Base-by-base conservation (phyloP, 495 filamentous ascomycete genomes). In the Neurospora tetraspora region DNA sequence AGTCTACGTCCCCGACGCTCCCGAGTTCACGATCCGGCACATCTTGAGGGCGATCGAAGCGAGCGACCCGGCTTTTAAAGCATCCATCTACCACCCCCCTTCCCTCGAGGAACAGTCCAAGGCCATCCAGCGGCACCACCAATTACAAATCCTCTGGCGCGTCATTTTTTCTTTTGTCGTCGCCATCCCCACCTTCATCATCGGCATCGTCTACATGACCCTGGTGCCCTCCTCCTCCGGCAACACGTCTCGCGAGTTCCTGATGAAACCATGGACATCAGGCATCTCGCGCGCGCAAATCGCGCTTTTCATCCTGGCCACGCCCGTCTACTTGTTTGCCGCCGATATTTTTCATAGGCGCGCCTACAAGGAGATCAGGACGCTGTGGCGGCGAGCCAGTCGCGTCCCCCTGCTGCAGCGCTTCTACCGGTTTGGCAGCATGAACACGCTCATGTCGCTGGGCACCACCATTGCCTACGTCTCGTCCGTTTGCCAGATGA, bases 351-450 rank as follows among this genome's bases (percentile, higher is more conserved):
- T 98, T 78, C 95, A 98, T 77, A 78, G 82, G 3, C 88, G 92
- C 20, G 91, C 93, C 0, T 76, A 93, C 27, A 94, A 93, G 78
- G 95, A 98, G 76, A 84, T 98, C 23, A 83, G 85, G 72, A 87
- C 90, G 0, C 80, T 97, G 34, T 98, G 95, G 95, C 85, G 93
- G 39, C 89, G 81, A n/a, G 87, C 89, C 61, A 98, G 94, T 79
- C 88, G 85, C 10, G 89, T 91, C 3, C 94, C 94, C 0, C 78
- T 97, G 11, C 76, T 92, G 27, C 87, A 90, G 72, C 85, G 96
- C 20, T 94, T 98, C 75, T 95, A 94, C 75, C 89, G 93, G 16
- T 98, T 98, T 76, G 95, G 95, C 16, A 97, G 94, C 81, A 98
- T 98, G 95, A 96, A 97, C 77, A 89, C 96, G 79, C 86, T 98